These are phyloP conservation scores for Paspalum notatum DNA, from an alignment of 176 grass and related monocot species.

Conservation along the genomic window DNA sequence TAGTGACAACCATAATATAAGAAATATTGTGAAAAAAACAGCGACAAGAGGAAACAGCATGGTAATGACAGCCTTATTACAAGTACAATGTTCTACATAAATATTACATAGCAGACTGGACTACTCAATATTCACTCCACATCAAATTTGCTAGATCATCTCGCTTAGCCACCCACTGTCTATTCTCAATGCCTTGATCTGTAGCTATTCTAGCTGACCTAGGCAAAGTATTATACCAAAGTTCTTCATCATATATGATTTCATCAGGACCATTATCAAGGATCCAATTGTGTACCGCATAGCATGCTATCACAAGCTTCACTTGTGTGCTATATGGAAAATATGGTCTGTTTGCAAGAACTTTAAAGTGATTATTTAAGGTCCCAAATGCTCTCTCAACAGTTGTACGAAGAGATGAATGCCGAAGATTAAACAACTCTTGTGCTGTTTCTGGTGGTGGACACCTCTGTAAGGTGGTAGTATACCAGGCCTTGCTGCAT, in stretches of 20 bases:
- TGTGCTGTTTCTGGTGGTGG: not conserved
- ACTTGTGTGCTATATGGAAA: conserved; percentile 27
- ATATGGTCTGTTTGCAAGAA: not conserved
- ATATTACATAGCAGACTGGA: too few species aligned
- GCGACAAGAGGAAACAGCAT: too few species aligned
- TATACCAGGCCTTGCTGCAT: not conserved
- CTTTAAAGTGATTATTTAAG: conserved; percentile 33
- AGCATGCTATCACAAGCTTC: conserved; percentile 28
- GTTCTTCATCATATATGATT: too few species aligned
- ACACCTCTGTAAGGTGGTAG: not conserved
- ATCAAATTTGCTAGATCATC: too few species aligned
- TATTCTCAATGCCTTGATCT: too few species aligned
- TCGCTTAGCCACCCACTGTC: too few species aligned
- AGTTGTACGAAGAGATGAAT: conserved; percentile 11
- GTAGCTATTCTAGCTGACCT: too few species aligned
- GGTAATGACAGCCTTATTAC: too few species aligned
- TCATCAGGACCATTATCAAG: not conserved
- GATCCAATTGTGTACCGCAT: conserved; percentile 32
- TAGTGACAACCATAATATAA: not conserved
- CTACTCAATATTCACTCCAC: too few species aligned
- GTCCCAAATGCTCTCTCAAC: conserved; percentile 26
- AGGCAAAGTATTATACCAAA: too few species aligned
- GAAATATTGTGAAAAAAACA: too few species aligned
- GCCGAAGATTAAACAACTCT: conserved; percentile 30
- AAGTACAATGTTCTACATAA: too few species aligned